A percentile compares a stretch with the other conserved stretches of the same genome.
phyloP scores from a whole-genome alignment of 2,329 filamentous ascomycete genomes.

The Aspergillus tamarii region DNA sequence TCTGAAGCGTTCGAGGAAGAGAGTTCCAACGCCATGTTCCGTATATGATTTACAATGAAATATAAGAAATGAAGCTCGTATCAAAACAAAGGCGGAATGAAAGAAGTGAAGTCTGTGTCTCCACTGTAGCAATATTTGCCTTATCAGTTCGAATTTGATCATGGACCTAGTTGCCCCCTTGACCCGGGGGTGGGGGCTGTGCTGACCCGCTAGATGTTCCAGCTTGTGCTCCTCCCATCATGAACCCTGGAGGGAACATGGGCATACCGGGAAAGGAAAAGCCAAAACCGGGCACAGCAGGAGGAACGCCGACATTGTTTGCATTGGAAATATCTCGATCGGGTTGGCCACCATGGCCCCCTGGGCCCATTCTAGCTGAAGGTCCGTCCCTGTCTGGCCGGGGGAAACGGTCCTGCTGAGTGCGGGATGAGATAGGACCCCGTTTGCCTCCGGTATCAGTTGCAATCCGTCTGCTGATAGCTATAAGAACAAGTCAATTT shows the following conservation, averaged over 20 bases:
- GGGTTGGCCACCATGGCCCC: constrained; percentile 30
- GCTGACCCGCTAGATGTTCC: constrained; percentile 30
- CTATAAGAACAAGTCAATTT: constrained; percentile 32
- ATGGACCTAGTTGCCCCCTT: constrained; percentile 28
- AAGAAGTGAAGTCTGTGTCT: constrained; percentile 4
- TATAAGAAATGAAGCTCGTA: constrained; percentile 20
- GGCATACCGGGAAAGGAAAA: constrained; percentile 56
- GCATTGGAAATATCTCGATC: constrained; percentile 42
- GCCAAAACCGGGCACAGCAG: constrained; percentile 59
- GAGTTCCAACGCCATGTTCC: constrained; percentile 11
- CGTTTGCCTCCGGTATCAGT: constrained; percentile 55
- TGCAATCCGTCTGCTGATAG: constrained; percentile 56
- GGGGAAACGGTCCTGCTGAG: constrained; percentile 35
- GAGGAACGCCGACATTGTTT: constrained; percentile 55
- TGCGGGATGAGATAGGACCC: constrained; percentile 51
- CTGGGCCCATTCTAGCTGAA: constrained; percentile 25
- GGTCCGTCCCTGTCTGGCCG: constrained; percentile 41
- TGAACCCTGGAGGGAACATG: constrained; percentile 53
- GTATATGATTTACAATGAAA: constrained; percentile 17
- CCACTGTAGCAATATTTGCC: constrained; percentile 3
- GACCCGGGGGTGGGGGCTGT: constrained; percentile 45
- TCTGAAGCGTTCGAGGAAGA: not conserved
- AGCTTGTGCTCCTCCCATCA: constrained; percentile 44
- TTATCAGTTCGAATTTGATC: constrained; percentile 5
- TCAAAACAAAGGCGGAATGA: constrained; percentile 24